phyloP scores from a whole-genome alignment of 495 filamentous ascomycete species.

The Opeltia flavorubescens region DNA sequence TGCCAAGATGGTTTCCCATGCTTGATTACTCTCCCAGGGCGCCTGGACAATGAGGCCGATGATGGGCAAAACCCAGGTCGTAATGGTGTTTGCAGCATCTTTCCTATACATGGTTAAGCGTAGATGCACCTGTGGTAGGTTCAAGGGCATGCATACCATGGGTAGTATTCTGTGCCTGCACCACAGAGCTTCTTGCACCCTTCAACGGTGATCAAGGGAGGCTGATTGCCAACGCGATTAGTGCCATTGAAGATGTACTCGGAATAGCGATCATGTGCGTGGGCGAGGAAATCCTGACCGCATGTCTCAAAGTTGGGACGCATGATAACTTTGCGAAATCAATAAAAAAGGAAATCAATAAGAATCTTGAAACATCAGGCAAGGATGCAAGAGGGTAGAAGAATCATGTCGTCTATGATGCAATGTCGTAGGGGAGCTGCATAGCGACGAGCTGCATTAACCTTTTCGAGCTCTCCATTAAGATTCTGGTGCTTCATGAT shows the following conservation, averaged over 20 bases:
- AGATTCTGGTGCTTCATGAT: no score
- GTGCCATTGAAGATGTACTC: neutral
- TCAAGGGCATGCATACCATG: neutral
- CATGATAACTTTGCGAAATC: no score
- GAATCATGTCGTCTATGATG: no score
- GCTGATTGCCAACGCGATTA: neutral
- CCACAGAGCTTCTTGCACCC: slow-evolving; percentile 24
- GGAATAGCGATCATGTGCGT: neutral
- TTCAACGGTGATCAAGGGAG: slow-evolving; percentile 8
- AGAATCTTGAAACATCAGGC: no score
- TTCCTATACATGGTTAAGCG: slow-evolving; percentile 20
- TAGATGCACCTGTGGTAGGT: neutral
- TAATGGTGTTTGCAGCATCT: slow-evolving; percentile 23
- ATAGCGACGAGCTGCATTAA: no score
- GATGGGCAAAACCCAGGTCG: slow-evolving; percentile 32
- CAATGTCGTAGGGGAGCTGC: no score
- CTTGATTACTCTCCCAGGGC: slow-evolving; percentile 32
- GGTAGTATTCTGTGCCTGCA: slow-evolving; percentile 16
- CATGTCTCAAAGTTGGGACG: neutral
- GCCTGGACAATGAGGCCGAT: slow-evolving; percentile 31
- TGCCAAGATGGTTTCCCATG: slow-evolving; percentile 22
- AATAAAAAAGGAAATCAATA: no score
- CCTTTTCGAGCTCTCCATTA: no score
- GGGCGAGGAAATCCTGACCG: neutral
- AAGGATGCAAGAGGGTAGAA: no score